Conservation (phyloP, 2,329 filamentous ascomycete genomes). For the Pseudogymnoascus sp. region DNA sequence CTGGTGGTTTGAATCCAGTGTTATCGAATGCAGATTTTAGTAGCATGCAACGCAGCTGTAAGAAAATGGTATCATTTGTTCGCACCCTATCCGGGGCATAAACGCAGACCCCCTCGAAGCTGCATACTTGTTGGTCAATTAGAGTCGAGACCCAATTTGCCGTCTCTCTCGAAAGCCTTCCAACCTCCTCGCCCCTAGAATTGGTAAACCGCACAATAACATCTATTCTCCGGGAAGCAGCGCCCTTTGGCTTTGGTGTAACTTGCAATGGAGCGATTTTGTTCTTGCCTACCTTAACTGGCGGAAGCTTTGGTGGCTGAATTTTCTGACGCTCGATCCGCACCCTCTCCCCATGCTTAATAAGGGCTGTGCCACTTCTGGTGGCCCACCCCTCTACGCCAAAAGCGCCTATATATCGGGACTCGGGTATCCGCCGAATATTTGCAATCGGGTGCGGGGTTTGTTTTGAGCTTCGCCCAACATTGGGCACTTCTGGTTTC, state of each 20-base stretch:
- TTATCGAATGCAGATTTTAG: slow-evolving; percentile 67
- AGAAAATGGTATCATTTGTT: slow-evolving; percentile 89
- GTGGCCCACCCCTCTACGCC: slow-evolving; percentile 91
- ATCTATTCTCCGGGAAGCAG: slow-evolving; percentile 63
- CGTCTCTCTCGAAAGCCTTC: slow-evolving; percentile 76
- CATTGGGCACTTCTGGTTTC: slow-evolving; percentile 16
- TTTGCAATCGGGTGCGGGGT: background rate
- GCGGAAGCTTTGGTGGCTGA: slow-evolving; percentile 47
- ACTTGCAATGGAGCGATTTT: slow-evolving; percentile 22
- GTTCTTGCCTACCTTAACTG: slow-evolving; percentile 39
- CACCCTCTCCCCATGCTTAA: slow-evolving; percentile 78
- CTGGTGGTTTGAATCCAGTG: slow-evolving; percentile 52
- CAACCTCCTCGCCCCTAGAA: slow-evolving; percentile 70
- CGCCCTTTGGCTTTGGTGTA: slow-evolving; percentile 29
- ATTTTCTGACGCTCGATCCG: slow-evolving; percentile 81
- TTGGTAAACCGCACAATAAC: slow-evolving; percentile 90
- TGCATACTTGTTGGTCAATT: slow-evolving; percentile 83
- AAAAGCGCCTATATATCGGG: slow-evolving; percentile 83
- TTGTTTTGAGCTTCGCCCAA: slow-evolving; percentile 26
- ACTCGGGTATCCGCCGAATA: slow-evolving; percentile 37
- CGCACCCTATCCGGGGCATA: slow-evolving; percentile 78
- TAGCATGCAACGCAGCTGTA: slow-evolving; percentile 77
- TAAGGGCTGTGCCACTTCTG: slow-evolving; percentile 65
- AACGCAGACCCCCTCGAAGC: slow-evolving; percentile 80
- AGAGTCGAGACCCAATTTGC: slow-evolving; percentile 89